Conservation (phyloP, 2,329 filamentous ascomycete genomes). For the Leptographium radiaticola region DNA sequence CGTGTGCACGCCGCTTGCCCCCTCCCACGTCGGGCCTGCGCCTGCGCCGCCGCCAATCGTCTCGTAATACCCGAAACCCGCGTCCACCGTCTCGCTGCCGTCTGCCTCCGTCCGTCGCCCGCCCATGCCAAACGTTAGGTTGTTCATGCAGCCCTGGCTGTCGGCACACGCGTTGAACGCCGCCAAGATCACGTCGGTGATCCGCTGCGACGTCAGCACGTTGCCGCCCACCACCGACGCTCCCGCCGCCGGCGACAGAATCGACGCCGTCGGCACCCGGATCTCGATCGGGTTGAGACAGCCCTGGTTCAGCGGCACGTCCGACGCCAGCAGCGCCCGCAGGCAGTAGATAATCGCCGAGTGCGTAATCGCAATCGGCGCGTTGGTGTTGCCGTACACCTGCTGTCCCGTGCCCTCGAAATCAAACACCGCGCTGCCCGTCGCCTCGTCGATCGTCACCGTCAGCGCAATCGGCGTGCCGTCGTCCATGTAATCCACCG, state of each 20-base stretch:
- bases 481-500: slow-evolving; percentile 25
- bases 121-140: slow-evolving; percentile 1
- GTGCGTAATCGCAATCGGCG: slow-evolving; percentile 3
- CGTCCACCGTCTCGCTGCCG: background rate
- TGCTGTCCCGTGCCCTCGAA: slow-evolving; percentile 22
- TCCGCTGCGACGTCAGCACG: slow-evolving; percentile 16
- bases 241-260: slow-evolving; percentile 18
- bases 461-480: slow-evolving; percentile 20
- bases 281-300: slow-evolving; percentile 21
- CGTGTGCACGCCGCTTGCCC: slow-evolving; percentile 12
- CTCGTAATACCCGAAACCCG: slow-evolving; percentile 16
- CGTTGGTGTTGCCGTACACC: slow-evolving; percentile 10
- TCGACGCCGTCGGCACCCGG: slow-evolving; percentile 15
- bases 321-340: slow-evolving; percentile 19
- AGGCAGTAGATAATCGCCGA: slow-evolving; percentile 24
- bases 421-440: slow-evolving; percentile 20
- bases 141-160: slow-evolving; percentile 18
- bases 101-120: background rate
- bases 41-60: slow-evolving; percentile 20
- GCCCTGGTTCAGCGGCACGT: slow-evolving; percentile 26
- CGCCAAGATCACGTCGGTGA: slow-evolving; percentile 19
- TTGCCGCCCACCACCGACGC: slow-evolving; percentile 26
- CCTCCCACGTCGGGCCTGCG: slow-evolving; percentile 17
- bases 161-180: slow-evolving; percentile 15
- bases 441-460: slow-evolving; percentile 17